Percentiles rank a stretch among this genome's conserved stretches.
These are phyloP conservation scores for Blumeria hordei DNA, from an alignment of 2,329 filamentous ascomycete genomes.

Conservation along the genomic window DNA sequence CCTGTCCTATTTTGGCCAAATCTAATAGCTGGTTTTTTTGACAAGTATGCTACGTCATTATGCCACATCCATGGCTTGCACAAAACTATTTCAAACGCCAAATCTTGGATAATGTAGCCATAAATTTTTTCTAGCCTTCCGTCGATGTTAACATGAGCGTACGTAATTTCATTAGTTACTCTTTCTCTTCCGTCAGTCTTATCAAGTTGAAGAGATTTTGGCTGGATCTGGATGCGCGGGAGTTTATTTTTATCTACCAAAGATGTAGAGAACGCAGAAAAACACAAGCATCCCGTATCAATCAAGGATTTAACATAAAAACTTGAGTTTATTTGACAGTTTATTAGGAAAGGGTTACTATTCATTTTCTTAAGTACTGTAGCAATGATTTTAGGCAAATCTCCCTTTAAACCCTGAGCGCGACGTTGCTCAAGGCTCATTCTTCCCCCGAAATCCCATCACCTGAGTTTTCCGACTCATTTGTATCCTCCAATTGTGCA, in stretches of 20 bases:
- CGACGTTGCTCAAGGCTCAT: neutral
- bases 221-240: conserved; percentile 43
- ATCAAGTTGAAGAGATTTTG: conserved; percentile 55
- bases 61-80: neutral
- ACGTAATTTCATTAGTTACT: neutral
- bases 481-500: neutral
- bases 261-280: neutral
- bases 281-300: neutral
- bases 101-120: neutral
- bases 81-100: neutral
- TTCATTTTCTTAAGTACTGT: neutral
- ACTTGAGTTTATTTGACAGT: neutral
- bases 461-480: neutral
- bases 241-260: neutral
- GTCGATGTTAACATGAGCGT: neutral
- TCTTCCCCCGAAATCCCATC: neutral
- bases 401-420: neutral
- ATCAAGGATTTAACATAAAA: neutral
- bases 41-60: neutral
- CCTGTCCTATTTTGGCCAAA: neutral
- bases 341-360: neutral
- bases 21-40: neutral
- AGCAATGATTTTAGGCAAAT: neutral
- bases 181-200: conserved; percentile 25
- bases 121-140: neutral